Evolutionary conservation across 2,329 filamentous ascomycete genomes (phyloP).

Genomic region (Trichophyton schoenleinii): DNA sequence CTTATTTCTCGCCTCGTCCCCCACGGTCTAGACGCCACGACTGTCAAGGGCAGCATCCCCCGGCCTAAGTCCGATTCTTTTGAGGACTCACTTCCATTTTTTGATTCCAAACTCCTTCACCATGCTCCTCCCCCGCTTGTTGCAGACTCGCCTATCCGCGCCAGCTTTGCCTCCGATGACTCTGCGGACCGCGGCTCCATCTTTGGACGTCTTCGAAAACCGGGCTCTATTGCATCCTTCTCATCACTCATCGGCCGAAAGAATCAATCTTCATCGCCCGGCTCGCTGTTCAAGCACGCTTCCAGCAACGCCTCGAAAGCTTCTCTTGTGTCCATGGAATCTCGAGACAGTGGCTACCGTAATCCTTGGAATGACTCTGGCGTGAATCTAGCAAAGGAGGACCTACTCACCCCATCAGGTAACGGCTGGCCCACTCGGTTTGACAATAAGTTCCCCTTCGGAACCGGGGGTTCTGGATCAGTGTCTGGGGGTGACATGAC

Average conservation of each 20-base stretch:
- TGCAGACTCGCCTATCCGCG: conserved; percentile 80
- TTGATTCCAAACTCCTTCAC: conserved; percentile 91
- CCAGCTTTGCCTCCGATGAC: conserved; percentile 65
- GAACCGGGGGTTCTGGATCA: conserved; percentile 22
- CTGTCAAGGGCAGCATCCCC: conserved; percentile 87
- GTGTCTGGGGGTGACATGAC: conserved; percentile 60
- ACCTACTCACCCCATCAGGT: conserved; percentile 45
- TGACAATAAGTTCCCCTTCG: conserved; percentile 55
- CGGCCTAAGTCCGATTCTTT: conserved; percentile 99
- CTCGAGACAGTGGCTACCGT: conserved; percentile 83
- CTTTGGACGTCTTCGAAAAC: conserved; percentile 87
- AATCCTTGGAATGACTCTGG: conserved; percentile 98
- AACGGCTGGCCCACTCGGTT: conserved; percentile 40
- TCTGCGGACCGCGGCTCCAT: conserved; percentile 68
- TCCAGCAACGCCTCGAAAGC: conserved; percentile 85
- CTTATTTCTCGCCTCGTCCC: conserved; percentile 74
- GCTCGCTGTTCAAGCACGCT: conserved; percentile 82
- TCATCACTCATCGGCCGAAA: conserved; percentile 95
- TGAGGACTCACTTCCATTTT: conserved; percentile 91
- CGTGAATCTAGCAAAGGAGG: conserved; percentile 84
- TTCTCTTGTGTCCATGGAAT: conserved; percentile 90
- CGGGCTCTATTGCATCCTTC: conserved; percentile 85
- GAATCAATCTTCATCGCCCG: conserved; percentile 78
- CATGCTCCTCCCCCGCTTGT: conserved; percentile 69
- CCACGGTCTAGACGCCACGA: conserved; percentile 73